Evolutionary conservation across 192 early-diverging fungal genomes (phyloP).

Genomic region (Entomortierella beljakovae): DNA sequence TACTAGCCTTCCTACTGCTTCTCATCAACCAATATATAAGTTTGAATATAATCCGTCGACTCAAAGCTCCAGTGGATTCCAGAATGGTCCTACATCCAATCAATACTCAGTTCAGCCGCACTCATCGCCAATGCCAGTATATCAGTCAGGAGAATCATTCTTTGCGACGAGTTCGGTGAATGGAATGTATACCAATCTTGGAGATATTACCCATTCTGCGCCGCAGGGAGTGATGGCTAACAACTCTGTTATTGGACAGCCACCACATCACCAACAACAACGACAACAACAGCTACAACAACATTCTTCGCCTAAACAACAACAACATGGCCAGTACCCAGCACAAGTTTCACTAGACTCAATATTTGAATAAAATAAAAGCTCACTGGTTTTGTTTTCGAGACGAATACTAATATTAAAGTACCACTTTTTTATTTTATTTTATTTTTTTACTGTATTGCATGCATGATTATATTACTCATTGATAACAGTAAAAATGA

Average conservation of each 20-base stretch:
- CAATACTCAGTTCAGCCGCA: neutral
- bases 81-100: neutral
- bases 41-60: neutral
- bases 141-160: neutral
- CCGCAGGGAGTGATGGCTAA: neutral
- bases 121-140: neutral
- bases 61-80: neutral
- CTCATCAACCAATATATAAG: neutral
- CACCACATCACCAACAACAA: slow-evolving; percentile 7
- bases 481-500: too few relatives aligned
- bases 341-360: slow-evolving; percentile 8
- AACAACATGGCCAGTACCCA: neutral
- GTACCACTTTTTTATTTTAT: too few relatives aligned
- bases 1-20: neutral
- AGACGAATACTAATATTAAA: too few relatives aligned
- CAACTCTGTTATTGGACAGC: neutral
- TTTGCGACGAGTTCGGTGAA: neutral
- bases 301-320: neutral
- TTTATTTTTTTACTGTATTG: too few relatives aligned
- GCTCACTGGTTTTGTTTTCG: too few relatives aligned
- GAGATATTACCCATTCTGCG: too few relatives aligned
- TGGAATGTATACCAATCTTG: neutral
- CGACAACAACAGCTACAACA: neutral
- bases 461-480: too few relatives aligned
- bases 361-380: slow-evolving; percentile 14